Evolutionary conservation across 371 early-diverging fungal species (phyloP).

Genomic region (Mucor saturninus): DNA sequence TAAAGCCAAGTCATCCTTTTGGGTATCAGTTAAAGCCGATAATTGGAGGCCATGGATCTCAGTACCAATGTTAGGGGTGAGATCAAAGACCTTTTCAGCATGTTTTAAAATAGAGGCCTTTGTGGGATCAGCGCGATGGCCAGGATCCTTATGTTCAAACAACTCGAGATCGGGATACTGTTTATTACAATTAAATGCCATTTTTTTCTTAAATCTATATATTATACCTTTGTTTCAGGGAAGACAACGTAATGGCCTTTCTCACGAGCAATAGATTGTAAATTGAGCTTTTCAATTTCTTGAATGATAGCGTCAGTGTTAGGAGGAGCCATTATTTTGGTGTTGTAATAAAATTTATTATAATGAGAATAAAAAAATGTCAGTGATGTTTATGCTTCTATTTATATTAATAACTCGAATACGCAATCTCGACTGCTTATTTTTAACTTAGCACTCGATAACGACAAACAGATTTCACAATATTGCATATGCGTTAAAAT

Average conservation of each 20-base stretch:
- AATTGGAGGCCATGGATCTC: slow-evolving; percentile 68
- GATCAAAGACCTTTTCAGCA: slow-evolving; percentile 63
- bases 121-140: slow-evolving; percentile 59
- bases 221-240: slow-evolving; percentile 38
- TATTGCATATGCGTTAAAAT: background rate
- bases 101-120: slow-evolving; percentile 60
- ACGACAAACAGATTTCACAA: background rate
- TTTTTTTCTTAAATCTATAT: background rate
- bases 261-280: slow-evolving; percentile 41
- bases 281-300: slow-evolving; percentile 43
- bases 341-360: background rate
- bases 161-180: slow-evolving; percentile 42
- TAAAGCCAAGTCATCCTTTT: slow-evolving; percentile 64
- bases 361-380: background rate
- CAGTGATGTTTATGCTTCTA: background rate
- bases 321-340: slow-evolving; percentile 28
- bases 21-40: slow-evolving; percentile 56
- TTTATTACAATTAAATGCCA: background rate
- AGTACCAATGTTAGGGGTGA: slow-evolving; percentile 72
- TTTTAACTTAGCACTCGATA: background rate
- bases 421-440: background rate
- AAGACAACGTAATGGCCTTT: slow-evolving; percentile 46
- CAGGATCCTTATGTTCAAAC: slow-evolving; percentile 49
- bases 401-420: background rate
- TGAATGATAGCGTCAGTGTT: slow-evolving; percentile 33